Percentiles rank a stretch among this genome's conserved stretches.
Conservation (phyloP, 306 rosid genomes). For the Cyamopsis tetragonoloba region DNA sequence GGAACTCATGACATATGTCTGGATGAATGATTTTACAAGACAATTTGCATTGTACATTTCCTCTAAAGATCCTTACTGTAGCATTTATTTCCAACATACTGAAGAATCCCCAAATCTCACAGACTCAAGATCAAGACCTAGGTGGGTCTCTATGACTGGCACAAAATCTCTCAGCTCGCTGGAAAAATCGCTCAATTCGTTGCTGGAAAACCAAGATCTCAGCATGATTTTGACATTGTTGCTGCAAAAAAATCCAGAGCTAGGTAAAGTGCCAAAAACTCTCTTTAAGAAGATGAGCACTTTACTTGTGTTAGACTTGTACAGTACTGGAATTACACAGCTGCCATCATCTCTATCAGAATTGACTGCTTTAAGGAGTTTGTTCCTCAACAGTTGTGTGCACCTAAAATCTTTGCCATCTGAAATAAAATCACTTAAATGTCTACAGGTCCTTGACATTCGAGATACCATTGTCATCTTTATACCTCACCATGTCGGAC, state of each 20-base stretch:
- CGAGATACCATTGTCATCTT: not conserved
- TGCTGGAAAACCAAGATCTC: not conserved
- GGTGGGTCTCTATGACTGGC: constrained; percentile 24
- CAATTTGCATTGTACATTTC: constrained; percentile 24
- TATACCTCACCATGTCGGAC: not conserved
- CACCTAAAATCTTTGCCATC: not conserved
- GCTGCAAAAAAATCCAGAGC: not conserved
- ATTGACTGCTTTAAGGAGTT: not conserved
- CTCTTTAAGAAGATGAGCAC: constrained; percentile 15
- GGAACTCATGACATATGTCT: constrained; percentile 16
- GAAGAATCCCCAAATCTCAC: not conserved
- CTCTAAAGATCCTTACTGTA: constrained; percentile 17
- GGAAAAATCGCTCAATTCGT: too few species aligned
- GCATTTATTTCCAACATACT: not conserved
- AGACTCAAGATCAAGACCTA: not conserved
- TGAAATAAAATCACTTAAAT: constrained; percentile 2
- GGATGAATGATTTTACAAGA: constrained; percentile 17
- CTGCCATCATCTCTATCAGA: constrained; percentile 22
- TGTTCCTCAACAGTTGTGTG: constrained; percentile 19
- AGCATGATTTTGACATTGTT: constrained; percentile 6
- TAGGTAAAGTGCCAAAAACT: not conserved
- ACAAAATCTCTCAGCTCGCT: not conserved
- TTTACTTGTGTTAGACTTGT: constrained; percentile 24
- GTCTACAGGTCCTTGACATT: constrained; percentile 33
- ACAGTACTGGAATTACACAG: not conserved